Evolutionary conservation across 2,329 filamentous ascomycete species (phyloP), one percentile per base, ranked within the genome.

Genomic region (Nigrospora osmanthi): DNA sequence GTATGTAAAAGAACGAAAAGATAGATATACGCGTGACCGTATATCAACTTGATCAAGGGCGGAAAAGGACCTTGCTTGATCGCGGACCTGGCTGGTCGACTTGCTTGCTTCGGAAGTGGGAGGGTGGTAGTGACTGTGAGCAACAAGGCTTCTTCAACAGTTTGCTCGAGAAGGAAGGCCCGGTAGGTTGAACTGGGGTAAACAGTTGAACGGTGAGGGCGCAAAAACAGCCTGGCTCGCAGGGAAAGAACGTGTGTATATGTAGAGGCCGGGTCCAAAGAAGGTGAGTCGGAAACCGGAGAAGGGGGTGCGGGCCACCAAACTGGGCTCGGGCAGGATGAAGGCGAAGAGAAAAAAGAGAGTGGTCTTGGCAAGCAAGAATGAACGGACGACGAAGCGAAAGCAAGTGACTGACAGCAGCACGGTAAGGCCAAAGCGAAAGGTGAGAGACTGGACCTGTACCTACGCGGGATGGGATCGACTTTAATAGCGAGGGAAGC

Each of bases 341-440:
- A 28, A 28, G 23, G 23, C 23, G 23, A 10, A 10, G 7, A 23
- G 19, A 7, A 28, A 28, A 28, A 28, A 28, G 23, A 28, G 23
- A 10, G 23, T 28, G 23, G 23, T 10, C 23, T 28, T 28, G 23
- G 23, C 23, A 28, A 28, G 23, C 23, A 28, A 28, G 23, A 28
- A 28, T 28, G 23, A 42, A 36, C 9, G 40, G 40, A 36, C 13
- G 33, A 35, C 34, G 40, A 42, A 42, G 40, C 35, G 33, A 42
- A 42, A 17, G 40, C 16, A 42, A 42, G 40, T 42, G 33, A 42
- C 40, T 36, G 40, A 19, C 35, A 42, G 17, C 40, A 42, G 40
- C 40, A 42, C 40, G 34, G 34, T 16, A 30, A 33, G 35, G 19
- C 32, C 32, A 35, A 30, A 42, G 35, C 32, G 17, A 23, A 23